These are phyloP conservation scores for Protoeuglena noctilucae DNA, from an alignment of 139 green algal genomes.

Conservation along the genomic window DNA sequence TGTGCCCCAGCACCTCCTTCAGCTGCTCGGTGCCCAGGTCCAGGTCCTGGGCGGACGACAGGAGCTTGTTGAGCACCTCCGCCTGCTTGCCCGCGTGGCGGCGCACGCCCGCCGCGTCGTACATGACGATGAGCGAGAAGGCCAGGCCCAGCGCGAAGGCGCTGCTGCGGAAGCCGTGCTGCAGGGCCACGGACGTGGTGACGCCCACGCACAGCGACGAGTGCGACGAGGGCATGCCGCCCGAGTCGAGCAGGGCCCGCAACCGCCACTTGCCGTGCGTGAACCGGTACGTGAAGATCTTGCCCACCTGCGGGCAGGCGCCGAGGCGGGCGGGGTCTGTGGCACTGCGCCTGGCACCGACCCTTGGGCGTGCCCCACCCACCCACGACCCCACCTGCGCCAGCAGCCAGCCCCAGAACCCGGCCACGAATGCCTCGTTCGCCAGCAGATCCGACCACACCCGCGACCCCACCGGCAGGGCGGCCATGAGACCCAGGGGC, in stretches of 20 bases:
- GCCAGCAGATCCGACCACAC: too few relatives aligned
- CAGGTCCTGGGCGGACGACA: constrained; percentile 47
- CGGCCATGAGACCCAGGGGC: too few relatives aligned
- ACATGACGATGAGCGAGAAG: constrained; percentile 96
- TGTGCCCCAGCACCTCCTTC: constrained; percentile 95
- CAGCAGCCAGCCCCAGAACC: constrained; percentile 71
- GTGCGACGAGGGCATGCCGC: constrained; percentile 96
- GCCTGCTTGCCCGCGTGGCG: constrained; percentile 84
- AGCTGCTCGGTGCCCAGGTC: constrained; percentile 37
- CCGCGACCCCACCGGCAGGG: too few relatives aligned
- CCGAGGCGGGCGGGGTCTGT: too few relatives aligned
- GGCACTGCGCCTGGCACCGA: too few relatives aligned
- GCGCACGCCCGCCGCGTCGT: constrained; percentile 89
- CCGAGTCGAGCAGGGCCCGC: constrained; percentile 59
- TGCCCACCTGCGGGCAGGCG: constrained; percentile 3
- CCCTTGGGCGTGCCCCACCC: too few relatives aligned
- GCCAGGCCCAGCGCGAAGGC: constrained; percentile 72
- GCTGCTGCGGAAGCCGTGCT: constrained; percentile 58
- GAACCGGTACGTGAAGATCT: constrained; percentile 73
- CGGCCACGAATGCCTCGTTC: too few relatives aligned
- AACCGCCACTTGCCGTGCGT: constrained; percentile 69
- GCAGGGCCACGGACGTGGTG: constrained; percentile 70
- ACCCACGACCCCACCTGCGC: constrained; percentile 39
- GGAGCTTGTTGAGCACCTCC: constrained; percentile 80
- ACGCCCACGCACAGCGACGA: constrained; percentile 70